A percentile compares a stretch with the other conserved stretches of the same genome.
These are phyloP conservation scores for Fonsecaea nubica DNA, from an alignment of 2,329 filamentous ascomycete species.

Conservation along the genomic window DNA sequence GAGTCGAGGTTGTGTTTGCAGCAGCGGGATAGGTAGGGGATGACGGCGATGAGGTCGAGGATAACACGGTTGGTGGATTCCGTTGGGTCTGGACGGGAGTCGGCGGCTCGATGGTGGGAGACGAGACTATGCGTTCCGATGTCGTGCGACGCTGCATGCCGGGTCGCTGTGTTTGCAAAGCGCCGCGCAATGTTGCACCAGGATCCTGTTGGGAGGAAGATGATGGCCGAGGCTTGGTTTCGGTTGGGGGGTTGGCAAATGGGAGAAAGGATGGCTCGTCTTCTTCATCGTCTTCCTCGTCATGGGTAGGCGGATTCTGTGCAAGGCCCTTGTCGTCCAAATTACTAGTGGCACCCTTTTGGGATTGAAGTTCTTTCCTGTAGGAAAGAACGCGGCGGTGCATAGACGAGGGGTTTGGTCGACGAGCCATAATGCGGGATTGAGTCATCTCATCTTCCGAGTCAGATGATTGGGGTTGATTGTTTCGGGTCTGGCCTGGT, in stretches of 20 bases:
- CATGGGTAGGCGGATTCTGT: constrained; percentile 43
- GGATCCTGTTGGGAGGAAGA: constrained; percentile 46
- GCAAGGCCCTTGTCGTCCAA: constrained; percentile 34
- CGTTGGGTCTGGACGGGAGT: constrained; percentile 40
- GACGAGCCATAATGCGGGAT: constrained; percentile 34
- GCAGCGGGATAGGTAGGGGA: constrained; percentile 18
- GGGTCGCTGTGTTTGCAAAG: constrained; percentile 38
- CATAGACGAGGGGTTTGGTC: constrained; percentile 35
- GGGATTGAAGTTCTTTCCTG: constrained; percentile 28
- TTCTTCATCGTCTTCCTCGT: constrained; percentile 48
- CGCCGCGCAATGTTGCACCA: constrained; percentile 51
- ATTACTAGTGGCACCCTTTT: constrained; percentile 16
- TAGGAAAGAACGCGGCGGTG: constrained; percentile 34
- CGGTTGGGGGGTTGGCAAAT: constrained; percentile 39
- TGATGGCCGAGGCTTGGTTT: constrained; percentile 30
- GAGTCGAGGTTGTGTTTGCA: constrained; percentile 6
- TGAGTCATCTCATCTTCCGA: constrained; percentile 40
- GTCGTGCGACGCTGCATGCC: constrained; percentile 41
- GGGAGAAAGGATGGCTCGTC: constrained; percentile 56
- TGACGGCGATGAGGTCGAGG: constrained; percentile 34
- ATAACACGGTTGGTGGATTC: constrained; percentile 43
- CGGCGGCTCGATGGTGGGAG: constrained; percentile 34
- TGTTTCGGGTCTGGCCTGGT: constrained; percentile 30
- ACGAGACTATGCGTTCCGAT: constrained; percentile 39
- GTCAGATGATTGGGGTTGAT: constrained; percentile 34